Conservation (phyloP, 257 asterid genomes). For the Solanum corneliomulleri region DNA sequence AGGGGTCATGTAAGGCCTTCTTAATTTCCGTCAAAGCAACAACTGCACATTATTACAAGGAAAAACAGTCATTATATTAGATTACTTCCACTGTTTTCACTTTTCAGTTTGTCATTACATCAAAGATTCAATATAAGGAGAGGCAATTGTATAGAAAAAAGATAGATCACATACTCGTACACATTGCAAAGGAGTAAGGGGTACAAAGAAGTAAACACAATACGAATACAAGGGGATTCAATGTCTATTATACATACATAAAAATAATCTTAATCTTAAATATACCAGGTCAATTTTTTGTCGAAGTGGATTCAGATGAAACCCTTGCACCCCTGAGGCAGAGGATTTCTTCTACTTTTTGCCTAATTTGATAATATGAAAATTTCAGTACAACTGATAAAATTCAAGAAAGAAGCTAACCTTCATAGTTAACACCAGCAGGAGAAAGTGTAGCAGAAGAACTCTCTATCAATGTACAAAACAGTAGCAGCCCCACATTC, state of each 20-base stretch:
- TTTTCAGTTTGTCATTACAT: background rate
- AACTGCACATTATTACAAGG: slow-evolving; percentile 32
- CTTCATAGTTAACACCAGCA: slow-evolving; percentile 94
- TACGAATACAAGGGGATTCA: background rate
- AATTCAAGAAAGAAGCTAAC: slow-evolving; percentile 25
- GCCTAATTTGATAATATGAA: background rate
- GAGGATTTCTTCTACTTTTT: background rate
- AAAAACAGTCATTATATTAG: background rate
- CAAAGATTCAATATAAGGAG: background rate
- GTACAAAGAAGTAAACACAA: background rate
- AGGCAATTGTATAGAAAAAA: background rate
- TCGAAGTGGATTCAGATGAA: background rate
- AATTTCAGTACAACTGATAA: background rate
- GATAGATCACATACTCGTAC: background rate
- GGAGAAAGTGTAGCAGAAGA: slow-evolving; percentile 87
- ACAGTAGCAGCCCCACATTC: slow-evolving; percentile 31
- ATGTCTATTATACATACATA: too few relatives aligned
- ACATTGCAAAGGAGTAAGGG: background rate
- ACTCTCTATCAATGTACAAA: slow-evolving; percentile 32
- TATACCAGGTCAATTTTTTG: background rate
- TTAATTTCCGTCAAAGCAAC: slow-evolving; percentile 85
- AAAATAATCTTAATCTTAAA: too few relatives aligned
- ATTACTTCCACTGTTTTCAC: background rate
- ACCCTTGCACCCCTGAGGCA: background rate
- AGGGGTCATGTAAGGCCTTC: slow-evolving; percentile 61